These are phyloP conservation scores for Arthrobotrys sphaeroides DNA, from an alignment of 2,329 filamentous ascomycete genomes.

Conservation along the genomic window DNA sequence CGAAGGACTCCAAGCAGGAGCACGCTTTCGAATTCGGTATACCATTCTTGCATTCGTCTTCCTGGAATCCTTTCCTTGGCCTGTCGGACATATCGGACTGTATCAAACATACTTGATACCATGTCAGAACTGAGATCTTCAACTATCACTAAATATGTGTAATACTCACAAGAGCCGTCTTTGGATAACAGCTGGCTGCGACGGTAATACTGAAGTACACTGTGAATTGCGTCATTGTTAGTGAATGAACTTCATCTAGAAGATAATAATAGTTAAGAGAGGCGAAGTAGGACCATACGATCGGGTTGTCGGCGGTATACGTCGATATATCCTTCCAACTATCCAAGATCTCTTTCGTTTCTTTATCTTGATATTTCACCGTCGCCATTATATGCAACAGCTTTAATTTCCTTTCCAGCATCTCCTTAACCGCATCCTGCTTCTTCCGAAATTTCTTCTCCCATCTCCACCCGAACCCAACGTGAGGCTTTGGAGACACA, in stretches of 20 bases:
- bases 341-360: conserved; percentile 35
- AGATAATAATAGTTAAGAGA: too few species aligned
- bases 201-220: conserved; percentile 37
- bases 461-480: conserved; percentile 43
- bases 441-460: conserved; percentile 40
- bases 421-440: conserved; percentile 32
- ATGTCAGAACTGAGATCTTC: background rate
- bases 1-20: conserved; percentile 36
- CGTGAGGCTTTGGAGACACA: conserved; percentile 8
- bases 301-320: conserved; percentile 39
- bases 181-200: conserved; percentile 29
- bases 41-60: conserved; percentile 44
- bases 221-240: too few species aligned
- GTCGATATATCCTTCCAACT: conserved; percentile 46
- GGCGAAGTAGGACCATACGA: too few species aligned
- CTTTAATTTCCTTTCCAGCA: conserved; percentile 39
- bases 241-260: too few species aligned
- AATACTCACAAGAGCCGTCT: conserved; percentile 46
- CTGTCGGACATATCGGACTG: conserved; percentile 34
- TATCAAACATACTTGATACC: conserved; percentile 39
- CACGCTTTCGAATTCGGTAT: conserved; percentile 38
- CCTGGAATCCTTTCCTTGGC: conserved; percentile 13
- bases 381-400: conserved; percentile 49
- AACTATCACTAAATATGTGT: background rate
- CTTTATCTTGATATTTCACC: conserved; percentile 42